Conservation (phyloP, 2,329 filamentous ascomycete genomes). For the Diplodia corticola region DNA sequence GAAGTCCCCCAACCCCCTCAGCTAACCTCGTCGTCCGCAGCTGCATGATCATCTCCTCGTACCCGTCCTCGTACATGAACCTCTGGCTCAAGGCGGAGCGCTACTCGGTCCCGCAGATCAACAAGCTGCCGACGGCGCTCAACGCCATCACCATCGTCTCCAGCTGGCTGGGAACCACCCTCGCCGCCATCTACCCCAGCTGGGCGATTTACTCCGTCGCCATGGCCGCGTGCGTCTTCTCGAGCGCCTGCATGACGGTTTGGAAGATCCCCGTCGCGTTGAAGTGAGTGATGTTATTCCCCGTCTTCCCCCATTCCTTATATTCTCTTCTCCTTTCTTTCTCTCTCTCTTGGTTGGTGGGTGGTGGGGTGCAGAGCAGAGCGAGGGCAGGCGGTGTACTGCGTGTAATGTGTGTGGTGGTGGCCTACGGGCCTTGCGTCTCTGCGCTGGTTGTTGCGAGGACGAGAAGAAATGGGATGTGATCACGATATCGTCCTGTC, state of each 20-base stretch:
- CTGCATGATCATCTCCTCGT: slow-evolving; percentile 38
- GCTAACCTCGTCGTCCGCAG: slow-evolving; percentile 27
- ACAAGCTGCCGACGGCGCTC: slow-evolving; percentile 52
- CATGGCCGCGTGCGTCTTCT: slow-evolving; percentile 45
- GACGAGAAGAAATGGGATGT: too few relatives aligned
- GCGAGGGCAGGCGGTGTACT: too few relatives aligned
- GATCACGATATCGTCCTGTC: too few relatives aligned
- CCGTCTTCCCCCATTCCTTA: too few relatives aligned
- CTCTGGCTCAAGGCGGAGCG: slow-evolving; percentile 54
- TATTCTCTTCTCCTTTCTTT: neutral
- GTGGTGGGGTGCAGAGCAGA: too few relatives aligned
- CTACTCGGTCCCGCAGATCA: slow-evolving; percentile 52
- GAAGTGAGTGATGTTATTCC: too few relatives aligned
- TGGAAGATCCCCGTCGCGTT: slow-evolving; percentile 53
- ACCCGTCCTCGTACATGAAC: slow-evolving; percentile 53
- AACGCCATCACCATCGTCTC: slow-evolving; percentile 52
- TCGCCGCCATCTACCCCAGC: slow-evolving; percentile 53
- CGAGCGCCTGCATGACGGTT: slow-evolving; percentile 49
- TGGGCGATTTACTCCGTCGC: slow-evolving; percentile 52
- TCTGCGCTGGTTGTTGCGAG: neutral
- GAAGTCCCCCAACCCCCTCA: too few relatives aligned
- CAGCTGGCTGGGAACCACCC: slow-evolving; percentile 52
- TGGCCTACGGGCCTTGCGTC: neutral
- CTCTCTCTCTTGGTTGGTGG: too few relatives aligned
- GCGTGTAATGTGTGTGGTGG: neutral